Evolutionary conservation across 2,329 filamentous ascomycete genomes (phyloP).

Genomic region (Fusarium equiseti): DNA sequence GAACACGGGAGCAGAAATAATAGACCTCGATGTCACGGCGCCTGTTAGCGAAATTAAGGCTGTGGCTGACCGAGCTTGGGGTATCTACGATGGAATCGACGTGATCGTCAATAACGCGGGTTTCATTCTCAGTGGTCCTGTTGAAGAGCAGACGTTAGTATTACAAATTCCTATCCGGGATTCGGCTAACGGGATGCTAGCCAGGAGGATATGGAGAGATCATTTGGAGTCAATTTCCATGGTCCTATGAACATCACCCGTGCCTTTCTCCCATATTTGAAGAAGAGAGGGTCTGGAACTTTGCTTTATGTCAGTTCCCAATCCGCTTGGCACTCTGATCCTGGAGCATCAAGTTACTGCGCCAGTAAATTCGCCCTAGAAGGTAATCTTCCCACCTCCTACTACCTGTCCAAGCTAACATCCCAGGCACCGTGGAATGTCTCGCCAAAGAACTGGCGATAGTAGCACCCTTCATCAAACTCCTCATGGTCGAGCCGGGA

Average conservation of each 20-base stretch:
- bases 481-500: slow-evolving; percentile 55
- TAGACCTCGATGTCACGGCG: slow-evolving; percentile 36
- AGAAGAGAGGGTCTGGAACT: slow-evolving; percentile 48
- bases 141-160: slow-evolving; percentile 46
- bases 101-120: slow-evolving; percentile 57
- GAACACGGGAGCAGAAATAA: slow-evolving; percentile 33
- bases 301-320: slow-evolving; percentile 54
- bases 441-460: slow-evolving; percentile 45
- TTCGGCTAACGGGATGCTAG: slow-evolving; percentile 6
- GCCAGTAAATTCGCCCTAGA: slow-evolving; percentile 51
- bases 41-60: slow-evolving; percentile 10
- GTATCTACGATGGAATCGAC: slow-evolving; percentile 48
- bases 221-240: slow-evolving; percentile 54
- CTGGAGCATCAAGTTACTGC: slow-evolving; percentile 50
- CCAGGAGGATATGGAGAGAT: slow-evolving; percentile 43
- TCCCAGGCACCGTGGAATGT: slow-evolving; percentile 42
- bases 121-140: slow-evolving; percentile 44
- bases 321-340: slow-evolving; percentile 51
- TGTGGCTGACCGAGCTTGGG: slow-evolving; percentile 36
- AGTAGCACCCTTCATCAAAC: slow-evolving; percentile 48
- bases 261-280: slow-evolving; percentile 51
- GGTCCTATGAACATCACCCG: slow-evolving; percentile 54
- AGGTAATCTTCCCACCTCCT: slow-evolving; percentile 24
- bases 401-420: not conserved
- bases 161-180: accelerated